Evolutionary conservation across 2,329 filamentous ascomycete species (phyloP).

Genomic region (Aspergillus ruber): DNA sequence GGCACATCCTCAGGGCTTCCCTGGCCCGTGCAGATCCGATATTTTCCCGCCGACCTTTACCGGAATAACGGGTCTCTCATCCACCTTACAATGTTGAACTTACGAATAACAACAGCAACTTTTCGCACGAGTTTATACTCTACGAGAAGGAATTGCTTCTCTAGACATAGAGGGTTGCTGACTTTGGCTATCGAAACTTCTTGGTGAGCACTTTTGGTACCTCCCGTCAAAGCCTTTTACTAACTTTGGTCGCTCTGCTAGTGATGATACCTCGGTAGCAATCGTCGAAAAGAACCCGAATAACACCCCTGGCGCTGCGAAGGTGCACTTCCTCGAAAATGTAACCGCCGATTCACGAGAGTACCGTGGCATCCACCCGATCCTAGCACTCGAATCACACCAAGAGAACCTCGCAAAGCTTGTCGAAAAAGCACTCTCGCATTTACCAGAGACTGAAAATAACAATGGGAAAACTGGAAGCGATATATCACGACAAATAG

Average conservation of each 20-base stretch:
- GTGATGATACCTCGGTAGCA: slow-evolving; percentile 90
- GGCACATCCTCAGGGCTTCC: slow-evolving; percentile 19
- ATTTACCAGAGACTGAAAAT: slow-evolving; percentile 42
- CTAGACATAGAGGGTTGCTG: slow-evolving; percentile 25
- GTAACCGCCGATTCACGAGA: slow-evolving; percentile 71
- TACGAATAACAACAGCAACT: slow-evolving; percentile 9
- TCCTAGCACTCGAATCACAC: slow-evolving; percentile 69
- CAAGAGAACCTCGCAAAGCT: slow-evolving; percentile 63
- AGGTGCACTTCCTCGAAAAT: slow-evolving; percentile 71
- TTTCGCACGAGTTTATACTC: slow-evolving; percentile 15
- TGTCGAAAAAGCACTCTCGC: slow-evolving; percentile 55
- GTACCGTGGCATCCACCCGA: slow-evolving; percentile 73
- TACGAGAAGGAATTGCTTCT: slow-evolving; percentile 2
- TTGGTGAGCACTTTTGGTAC: slow-evolving; percentile 24
- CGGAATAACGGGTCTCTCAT: slow-evolving; percentile 1
- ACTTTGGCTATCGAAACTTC: slow-evolving; percentile 45
- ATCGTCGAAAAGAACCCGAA: slow-evolving; percentile 56
- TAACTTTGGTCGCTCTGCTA: slow-evolving; percentile 11
- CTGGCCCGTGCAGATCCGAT: slow-evolving; percentile 23
- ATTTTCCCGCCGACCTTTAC: slow-evolving; percentile 12
- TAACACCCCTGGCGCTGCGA: slow-evolving; percentile 33
- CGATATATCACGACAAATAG: slow-evolving; percentile 8
- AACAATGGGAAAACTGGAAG: background rate
- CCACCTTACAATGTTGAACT: slow-evolving; percentile 19
- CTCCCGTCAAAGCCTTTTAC: slow-evolving; percentile 2